Evolutionary conservation across 2,329 filamentous ascomycete genomes (phyloP).

Genomic region (Penicillium sclerotigenum): DNA sequence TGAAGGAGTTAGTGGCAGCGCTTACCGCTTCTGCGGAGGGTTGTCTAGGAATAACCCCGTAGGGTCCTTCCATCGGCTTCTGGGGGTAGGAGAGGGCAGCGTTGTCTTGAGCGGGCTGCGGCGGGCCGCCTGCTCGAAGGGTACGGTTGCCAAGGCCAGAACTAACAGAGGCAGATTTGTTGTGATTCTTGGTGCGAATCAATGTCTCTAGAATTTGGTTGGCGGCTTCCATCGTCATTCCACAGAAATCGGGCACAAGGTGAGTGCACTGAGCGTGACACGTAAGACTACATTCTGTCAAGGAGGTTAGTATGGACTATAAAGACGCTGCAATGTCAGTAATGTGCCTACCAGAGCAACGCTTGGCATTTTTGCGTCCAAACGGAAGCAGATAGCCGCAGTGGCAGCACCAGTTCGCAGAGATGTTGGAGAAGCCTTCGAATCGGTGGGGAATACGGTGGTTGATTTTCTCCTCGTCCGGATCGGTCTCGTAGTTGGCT

Average conservation of each 20-base stretch:
- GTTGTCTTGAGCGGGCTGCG: constrained; percentile 42
- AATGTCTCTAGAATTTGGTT: constrained; percentile 91
- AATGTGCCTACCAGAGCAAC: constrained; percentile 67
- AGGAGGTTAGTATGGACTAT: constrained; percentile 10
- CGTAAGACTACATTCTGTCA: constrained; percentile 79
- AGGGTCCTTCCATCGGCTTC: constrained; percentile 38
- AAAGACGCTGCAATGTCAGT: background rate
- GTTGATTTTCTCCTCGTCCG: constrained; percentile 99
- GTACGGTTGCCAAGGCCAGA: constrained; percentile 63
- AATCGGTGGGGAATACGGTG: constrained; percentile 98
- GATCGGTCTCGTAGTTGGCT: constrained; percentile 96
- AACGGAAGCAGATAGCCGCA: constrained; percentile 95
- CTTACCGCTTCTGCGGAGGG: constrained; percentile 42
- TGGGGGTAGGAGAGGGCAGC: constrained; percentile 35
- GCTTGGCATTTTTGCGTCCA: constrained; percentile 90
- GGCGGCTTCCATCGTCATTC: constrained; percentile 97
- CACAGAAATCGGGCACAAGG: constrained; percentile 96
- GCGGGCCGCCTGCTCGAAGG: constrained; percentile 55
- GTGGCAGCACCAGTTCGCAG: constrained; percentile 98
- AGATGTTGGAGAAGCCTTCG: constrained; percentile 93
- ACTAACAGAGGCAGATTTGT: constrained; percentile 51
- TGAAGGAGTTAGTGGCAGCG: constrained; percentile 43
- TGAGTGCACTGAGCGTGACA: constrained; percentile 90
- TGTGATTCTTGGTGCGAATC: constrained; percentile 72
- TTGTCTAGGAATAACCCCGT: constrained; percentile 36